These are phyloP conservation scores for Podaxis rugospora DNA, from an alignment of 768 basidiomycete species.

Conservation along the genomic window DNA sequence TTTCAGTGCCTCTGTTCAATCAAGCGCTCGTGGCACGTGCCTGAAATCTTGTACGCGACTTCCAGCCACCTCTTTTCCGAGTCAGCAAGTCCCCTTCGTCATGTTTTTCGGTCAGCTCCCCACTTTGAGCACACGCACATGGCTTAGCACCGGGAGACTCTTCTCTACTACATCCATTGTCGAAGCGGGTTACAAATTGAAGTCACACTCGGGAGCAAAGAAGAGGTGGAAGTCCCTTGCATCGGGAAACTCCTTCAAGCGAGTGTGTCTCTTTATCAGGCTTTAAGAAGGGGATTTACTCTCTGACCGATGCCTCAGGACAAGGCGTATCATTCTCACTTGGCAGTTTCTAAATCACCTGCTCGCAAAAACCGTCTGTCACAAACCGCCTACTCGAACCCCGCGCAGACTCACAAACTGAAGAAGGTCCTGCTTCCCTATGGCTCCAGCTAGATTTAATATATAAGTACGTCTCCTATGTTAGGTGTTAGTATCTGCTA, in stretches of 20 bases:
- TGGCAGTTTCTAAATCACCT: constrained; percentile 65
- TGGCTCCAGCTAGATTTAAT: constrained; percentile 31
- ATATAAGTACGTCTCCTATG: neutral
- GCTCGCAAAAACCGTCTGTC: constrained; percentile 62
- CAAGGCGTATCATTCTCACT: constrained; percentile 67
- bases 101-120: constrained; percentile 18
- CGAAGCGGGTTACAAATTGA: constrained; percentile 71
- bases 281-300: neutral
- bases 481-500: neutral
- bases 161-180: constrained; percentile 58
- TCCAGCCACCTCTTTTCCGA: neutral
- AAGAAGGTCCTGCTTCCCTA: constrained; percentile 70
- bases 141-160: constrained; percentile 25
- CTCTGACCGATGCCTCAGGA: constrained; percentile 34
- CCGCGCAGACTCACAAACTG: constrained; percentile 60
- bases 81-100: neutral
- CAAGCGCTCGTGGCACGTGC: neutral
- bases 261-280: constrained; percentile 40
- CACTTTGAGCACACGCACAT: constrained; percentile 15
- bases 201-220: constrained; percentile 77
- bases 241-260: constrained; percentile 66
- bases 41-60: neutral
- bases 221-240: constrained; percentile 74
- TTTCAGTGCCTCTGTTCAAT: neutral
- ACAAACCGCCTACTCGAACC: constrained; percentile 61